phyloP scores from a whole-genome alignment of 75 land plant species.

The Picea sitchensis region DNA sequence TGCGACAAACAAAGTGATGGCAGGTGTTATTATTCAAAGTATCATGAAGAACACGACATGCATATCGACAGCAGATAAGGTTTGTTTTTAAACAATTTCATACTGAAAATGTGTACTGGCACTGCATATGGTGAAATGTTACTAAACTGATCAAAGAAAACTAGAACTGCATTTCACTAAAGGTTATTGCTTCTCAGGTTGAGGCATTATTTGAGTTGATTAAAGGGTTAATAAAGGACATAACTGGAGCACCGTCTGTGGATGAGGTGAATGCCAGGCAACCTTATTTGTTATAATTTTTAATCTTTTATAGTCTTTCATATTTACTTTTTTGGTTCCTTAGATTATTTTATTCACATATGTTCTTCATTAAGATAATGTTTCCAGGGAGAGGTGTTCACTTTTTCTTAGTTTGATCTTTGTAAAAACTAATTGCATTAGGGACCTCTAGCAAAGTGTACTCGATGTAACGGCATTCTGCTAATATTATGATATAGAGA shows the following conservation, averaged over 20 bases:
- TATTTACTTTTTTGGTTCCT: background rate
- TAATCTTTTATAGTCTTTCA: background rate
- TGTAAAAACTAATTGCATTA: background rate
- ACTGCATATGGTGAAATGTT: background rate
- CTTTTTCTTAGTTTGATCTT: background rate
- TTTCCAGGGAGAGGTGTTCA: background rate
- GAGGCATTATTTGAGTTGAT: slow-evolving; percentile 91
- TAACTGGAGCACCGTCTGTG: slow-evolving; percentile 48
- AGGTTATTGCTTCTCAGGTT: slow-evolving; percentile 48
- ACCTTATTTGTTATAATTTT: background rate
- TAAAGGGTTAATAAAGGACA: slow-evolving; percentile 86
- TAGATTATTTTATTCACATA: background rate
- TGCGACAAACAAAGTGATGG: slow-evolving; percentile 94
- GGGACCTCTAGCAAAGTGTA: background rate
- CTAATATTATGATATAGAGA: background rate
- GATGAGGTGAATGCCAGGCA: slow-evolving; percentile 56
- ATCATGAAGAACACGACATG: slow-evolving; percentile 79
- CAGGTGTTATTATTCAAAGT: slow-evolving; percentile 86
- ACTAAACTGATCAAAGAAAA: background rate
- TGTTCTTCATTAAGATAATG: background rate
- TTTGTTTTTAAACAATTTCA: slow-evolving; percentile 12
- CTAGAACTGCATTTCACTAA: background rate
- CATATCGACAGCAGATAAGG: slow-evolving; percentile 84
- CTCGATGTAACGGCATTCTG: no score
- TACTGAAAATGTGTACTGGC: background rate